phyloP scores from a whole-genome alignment of 2,329 filamentous ascomycete genomes.

The Colletotrichum karsti region DNA sequence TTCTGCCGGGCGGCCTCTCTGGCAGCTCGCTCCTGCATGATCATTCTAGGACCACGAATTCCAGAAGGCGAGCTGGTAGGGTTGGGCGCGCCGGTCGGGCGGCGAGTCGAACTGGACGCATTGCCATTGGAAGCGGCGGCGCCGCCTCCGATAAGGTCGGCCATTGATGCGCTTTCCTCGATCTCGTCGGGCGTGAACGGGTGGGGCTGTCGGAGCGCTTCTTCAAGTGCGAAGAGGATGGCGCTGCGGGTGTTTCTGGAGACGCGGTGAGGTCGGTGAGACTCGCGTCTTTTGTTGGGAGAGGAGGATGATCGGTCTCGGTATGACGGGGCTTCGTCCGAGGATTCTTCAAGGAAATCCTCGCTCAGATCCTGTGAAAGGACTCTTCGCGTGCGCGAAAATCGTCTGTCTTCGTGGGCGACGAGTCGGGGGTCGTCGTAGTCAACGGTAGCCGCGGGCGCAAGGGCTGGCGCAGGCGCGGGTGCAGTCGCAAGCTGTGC shows the following conservation, averaged over 20 bases:
- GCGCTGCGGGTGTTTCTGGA: constrained; percentile 88
- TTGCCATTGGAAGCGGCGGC: constrained; percentile 65
- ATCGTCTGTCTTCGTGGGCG: constrained; percentile 33
- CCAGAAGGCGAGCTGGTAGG: constrained; percentile 67
- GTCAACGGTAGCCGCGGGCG: constrained; percentile 16
- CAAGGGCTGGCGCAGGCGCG: constrained; percentile 29
- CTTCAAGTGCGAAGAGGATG: constrained; percentile 91
- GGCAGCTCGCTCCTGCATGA: constrained; percentile 87
- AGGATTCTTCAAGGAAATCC: constrained; percentile 50
- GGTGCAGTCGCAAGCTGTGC: constrained; percentile 45
- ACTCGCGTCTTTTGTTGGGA: constrained; percentile 41
- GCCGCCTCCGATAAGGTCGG: constrained; percentile 74
- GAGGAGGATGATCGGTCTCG: constrained; percentile 34
- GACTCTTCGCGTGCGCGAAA: constrained; percentile 39
- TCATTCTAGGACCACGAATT: constrained; percentile 85
- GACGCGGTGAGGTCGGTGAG: constrained; percentile 66
- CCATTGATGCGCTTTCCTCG: constrained; percentile 93
- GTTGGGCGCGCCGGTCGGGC: constrained; percentile 57
- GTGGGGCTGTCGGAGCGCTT: constrained; percentile 84
- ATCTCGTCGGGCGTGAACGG: constrained; percentile 83
- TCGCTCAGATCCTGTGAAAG: constrained; percentile 60
- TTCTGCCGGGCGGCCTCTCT: constrained; percentile 76
- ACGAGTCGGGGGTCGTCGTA: constrained; percentile 30
- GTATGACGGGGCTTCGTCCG: constrained; percentile 37
- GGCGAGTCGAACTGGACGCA: constrained; percentile 46